Conservation (phyloP, 768 basidiomycete species). For the Tricholoma matsutake region DNA sequence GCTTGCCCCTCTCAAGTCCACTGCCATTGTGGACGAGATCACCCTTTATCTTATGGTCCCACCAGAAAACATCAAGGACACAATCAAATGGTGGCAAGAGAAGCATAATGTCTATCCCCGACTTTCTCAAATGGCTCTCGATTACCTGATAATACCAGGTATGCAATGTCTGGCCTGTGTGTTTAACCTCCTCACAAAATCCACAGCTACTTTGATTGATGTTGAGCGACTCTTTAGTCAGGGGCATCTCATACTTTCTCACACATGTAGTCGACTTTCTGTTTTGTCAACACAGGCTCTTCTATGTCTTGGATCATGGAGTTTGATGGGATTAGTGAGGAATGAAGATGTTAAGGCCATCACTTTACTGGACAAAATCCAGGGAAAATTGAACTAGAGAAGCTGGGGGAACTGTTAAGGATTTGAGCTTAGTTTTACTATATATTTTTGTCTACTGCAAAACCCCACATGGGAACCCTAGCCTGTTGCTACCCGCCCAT, state of each 20-base stretch:
- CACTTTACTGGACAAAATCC: neutral
- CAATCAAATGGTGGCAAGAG: slow-evolving; percentile 22
- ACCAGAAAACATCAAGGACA: slow-evolving; percentile 15
- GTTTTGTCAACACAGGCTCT: neutral
- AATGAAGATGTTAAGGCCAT: neutral
- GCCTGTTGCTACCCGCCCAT: neutral
- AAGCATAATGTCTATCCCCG: slow-evolving; percentile 12
- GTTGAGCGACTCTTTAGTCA: neutral
- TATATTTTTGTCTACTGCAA: neutral
- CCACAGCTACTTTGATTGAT: neutral
- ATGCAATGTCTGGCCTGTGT: slow-evolving; percentile 1
- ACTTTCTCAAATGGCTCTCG: too few species aligned
- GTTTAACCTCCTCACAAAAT: neutral
- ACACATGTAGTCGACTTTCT: neutral
- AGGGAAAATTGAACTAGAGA: neutral
- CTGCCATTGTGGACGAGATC: slow-evolving; percentile 13
- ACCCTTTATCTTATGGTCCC: slow-evolving; percentile 20
- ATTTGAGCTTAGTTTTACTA: neutral
- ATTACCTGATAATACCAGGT: slow-evolving; percentile 29
- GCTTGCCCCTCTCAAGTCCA: neutral
- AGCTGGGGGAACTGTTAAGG: neutral
- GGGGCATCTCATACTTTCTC: neutral
- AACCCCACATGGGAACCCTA: neutral
- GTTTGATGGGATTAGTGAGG: neutral
- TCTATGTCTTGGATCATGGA: neutral